Base-by-base conservation (phyloP, 176 grass and related monocot genomes). In the Ensete glaucum region DNA sequence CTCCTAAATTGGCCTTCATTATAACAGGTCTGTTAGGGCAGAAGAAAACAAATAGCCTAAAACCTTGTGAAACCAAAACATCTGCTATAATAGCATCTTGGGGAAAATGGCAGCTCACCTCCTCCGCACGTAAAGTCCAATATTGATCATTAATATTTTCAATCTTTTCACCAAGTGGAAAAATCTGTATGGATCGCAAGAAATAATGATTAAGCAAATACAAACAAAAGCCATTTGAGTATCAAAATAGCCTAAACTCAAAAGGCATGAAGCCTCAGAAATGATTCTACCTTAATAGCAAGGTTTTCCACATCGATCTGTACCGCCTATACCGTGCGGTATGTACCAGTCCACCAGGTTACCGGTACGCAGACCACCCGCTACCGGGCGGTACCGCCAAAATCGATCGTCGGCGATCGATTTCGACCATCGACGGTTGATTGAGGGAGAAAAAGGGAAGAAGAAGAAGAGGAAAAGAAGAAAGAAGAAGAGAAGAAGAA, bases 121-220 rank as follows among this genome's bases (percentile, higher is more conserved):
- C 89, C 79, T 91, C 85, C 58, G 80, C 79, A 79, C 26, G 72
- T 54, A 91, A 25, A 27, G 85, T 83, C 69, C 82, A 85, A 53
- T 71, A 49, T 14, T 60, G 77, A 67, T 85, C 89, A 67, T 52
- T 79, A 76, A 91, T 64, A 76, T 81, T 78, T 69, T 85, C 85
- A 76, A 88, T 85, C 52, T 73, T 83, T 52, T 91, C 89, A 50
- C 21, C 15, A 69, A 77, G 75, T 67, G 74, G 66, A 71, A 85
- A 88, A 6, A 91, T 83, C 89, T 91, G 53, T 58, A 85, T 75
- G 75, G 15, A 63, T 64, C n/a, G 57, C 0, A 29, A 78, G 17
- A 51, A 43, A 43, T 43, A 43, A 43, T 43, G 34, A 34, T 77
- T 74, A 24, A 62, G 52, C 20, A 53, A 74, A n/a, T 58, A 77